Percentiles rank a stretch among this genome's conserved stretches.
Evolutionary conservation across 768 basidiomycete species (phyloP).

Genomic region (Pulveroboletus sp.): DNA sequence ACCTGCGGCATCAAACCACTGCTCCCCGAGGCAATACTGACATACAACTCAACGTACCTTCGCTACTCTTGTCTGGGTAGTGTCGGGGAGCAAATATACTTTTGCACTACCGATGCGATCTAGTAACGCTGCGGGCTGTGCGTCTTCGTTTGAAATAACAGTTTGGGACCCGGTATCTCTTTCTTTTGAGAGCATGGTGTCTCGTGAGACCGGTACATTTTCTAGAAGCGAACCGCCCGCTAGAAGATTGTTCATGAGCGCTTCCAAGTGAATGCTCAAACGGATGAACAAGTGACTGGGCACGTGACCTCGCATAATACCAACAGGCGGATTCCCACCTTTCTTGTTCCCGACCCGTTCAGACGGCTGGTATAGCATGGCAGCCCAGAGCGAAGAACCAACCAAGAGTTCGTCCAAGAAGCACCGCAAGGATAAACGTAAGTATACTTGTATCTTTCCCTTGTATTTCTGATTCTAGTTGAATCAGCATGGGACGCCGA

Average conservation of each 20-base stretch:
- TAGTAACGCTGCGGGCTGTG: slow-evolving; percentile 38
- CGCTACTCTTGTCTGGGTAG: slow-evolving; percentile 50
- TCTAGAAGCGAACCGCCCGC: slow-evolving; percentile 33
- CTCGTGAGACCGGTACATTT: slow-evolving; percentile 42
- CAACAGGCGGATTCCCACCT: too few species aligned
- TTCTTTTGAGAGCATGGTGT: slow-evolving; percentile 52
- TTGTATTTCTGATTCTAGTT: slow-evolving; percentile 13
- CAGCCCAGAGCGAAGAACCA: slow-evolving; percentile 28
- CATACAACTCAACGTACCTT: slow-evolving; percentile 65
- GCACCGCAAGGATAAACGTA: slow-evolving; percentile 94
- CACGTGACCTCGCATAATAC: too few species aligned
- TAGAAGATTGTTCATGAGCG: slow-evolving; percentile 46
- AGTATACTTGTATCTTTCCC: slow-evolving; percentile 26
- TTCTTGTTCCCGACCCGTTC: too few species aligned
- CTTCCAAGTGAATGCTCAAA: not conserved
- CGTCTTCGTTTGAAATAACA: slow-evolving; percentile 27
- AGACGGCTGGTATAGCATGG: slow-evolving; percentile 13
- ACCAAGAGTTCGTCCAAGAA: slow-evolving; percentile 79
- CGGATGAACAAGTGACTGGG: too few species aligned
- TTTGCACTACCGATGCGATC: slow-evolving; percentile 68
- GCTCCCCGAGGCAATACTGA: slow-evolving; percentile 33
- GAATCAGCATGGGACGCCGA: slow-evolving; percentile 94
- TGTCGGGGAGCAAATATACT: slow-evolving; percentile 74
- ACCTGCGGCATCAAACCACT: slow-evolving; percentile 41
- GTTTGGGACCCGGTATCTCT: slow-evolving; percentile 37